These are phyloP conservation scores for Xylariaceae sp. DNA, from an alignment of 2,329 filamentous ascomycete species.

Conservation along the genomic window DNA sequence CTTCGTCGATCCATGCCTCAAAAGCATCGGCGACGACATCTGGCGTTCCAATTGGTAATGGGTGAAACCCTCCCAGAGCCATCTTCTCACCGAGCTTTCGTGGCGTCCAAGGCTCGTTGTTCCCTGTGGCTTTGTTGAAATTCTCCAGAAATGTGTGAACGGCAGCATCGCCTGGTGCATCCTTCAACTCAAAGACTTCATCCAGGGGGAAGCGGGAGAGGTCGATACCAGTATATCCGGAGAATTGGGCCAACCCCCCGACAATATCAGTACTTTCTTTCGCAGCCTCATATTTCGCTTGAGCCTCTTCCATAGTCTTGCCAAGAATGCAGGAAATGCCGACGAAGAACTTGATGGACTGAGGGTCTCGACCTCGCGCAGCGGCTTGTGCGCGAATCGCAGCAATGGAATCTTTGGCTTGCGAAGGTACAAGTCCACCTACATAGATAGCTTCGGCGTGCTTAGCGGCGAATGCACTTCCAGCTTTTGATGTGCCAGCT, in stretches of 20 bases:
- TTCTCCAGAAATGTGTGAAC: constrained; percentile 5
- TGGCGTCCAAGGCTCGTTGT: constrained; percentile 2
- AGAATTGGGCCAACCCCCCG: constrained; percentile 21
- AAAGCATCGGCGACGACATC: constrained; percentile 4
- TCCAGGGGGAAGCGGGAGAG: constrained; percentile 17
- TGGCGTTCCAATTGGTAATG: constrained; percentile 2
- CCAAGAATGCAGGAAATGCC: constrained; percentile 15
- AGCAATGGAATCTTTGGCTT: constrained; percentile 8
- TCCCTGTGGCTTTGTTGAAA: constrained; percentile 3
- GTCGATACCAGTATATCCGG: constrained; percentile 22
- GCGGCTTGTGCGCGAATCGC: constrained; percentile 12
- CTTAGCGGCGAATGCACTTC: constrained; percentile 15
- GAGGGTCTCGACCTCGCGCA: constrained; percentile 12
- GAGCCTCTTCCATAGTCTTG: constrained; percentile 15
- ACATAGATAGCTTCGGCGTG: constrained; percentile 21
- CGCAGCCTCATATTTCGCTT: constrained; percentile 15
- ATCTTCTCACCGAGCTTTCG: constrained; percentile 5
- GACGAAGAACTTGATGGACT: constrained; percentile 17
- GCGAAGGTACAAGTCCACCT: constrained; percentile 12
- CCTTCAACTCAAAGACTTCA: constrained; percentile 13
- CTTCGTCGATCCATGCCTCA: background rate
- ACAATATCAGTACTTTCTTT: constrained; percentile 11
- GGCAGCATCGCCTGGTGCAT: constrained; percentile 3
- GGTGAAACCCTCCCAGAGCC: constrained; percentile 4
- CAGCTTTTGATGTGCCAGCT: constrained; percentile 17